Conservation (phyloP, 139 green algal genomes). For the Chlorella sp. region DNA sequence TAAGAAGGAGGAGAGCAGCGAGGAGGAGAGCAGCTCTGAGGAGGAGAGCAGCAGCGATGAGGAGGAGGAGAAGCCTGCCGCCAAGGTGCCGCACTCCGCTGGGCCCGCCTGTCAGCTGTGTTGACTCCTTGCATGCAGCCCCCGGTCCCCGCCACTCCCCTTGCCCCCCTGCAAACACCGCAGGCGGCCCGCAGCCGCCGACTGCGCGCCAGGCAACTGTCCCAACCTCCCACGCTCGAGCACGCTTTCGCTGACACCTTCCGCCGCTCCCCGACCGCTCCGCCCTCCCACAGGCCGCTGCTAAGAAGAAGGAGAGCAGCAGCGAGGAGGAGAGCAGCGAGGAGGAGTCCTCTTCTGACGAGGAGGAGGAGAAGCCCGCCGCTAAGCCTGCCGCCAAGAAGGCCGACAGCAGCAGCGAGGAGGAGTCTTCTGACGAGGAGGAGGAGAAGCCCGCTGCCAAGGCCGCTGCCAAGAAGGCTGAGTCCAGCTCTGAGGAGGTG, state of each 20-base stretch:
- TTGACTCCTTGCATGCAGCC: neutral
- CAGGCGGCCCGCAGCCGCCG: neutral
- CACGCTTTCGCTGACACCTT: neutral
- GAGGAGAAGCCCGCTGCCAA: neutral
- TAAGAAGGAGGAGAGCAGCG: too few relatives aligned
- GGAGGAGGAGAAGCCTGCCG: conserved; percentile 6
- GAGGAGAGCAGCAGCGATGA: conserved; percentile 4
- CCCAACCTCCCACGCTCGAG: too few relatives aligned
- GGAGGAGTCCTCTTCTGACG: neutral
- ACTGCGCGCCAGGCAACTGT: neutral
- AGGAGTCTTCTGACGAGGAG: neutral
- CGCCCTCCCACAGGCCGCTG: neutral
- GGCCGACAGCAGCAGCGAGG: conserved; percentile 21
- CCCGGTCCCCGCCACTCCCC: neutral
- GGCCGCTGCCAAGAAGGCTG: neutral
- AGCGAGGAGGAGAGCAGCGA: conserved; percentile 14
- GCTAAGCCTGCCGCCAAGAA: neutral
- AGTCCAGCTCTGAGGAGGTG: conserved; percentile 8
- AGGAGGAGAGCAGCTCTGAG: neutral
- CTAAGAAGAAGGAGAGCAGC: conserved; percentile 27
- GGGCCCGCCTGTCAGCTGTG: neutral
- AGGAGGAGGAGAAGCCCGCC: neutral
- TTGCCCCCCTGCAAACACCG: neutral
- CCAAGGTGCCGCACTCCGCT: neutral
- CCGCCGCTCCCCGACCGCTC: neutral